Conservation (phyloP, 352 stramenopile genomes). For the Phytophthora melonis region DNA sequence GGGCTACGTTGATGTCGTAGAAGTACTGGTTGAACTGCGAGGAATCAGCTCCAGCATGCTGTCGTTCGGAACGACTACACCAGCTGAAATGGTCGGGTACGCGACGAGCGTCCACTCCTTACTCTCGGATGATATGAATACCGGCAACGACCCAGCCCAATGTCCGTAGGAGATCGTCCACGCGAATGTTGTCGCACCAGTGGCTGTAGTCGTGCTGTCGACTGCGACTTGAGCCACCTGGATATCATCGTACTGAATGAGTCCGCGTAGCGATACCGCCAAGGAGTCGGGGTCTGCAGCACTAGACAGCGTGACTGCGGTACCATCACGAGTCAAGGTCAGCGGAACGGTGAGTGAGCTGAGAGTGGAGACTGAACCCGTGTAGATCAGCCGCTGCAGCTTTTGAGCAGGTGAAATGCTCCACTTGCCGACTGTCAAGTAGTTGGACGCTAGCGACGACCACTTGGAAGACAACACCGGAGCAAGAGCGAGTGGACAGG, state of each 20-base stretch:
- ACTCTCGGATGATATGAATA: conserved; percentile 30
- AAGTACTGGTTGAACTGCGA: conserved; percentile 27
- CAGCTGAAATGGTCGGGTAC: conserved; percentile 27
- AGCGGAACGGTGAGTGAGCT: conserved; percentile 30
- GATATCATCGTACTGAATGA: conserved; percentile 58
- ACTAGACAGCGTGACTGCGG: conserved; percentile 28
- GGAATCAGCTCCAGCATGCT: conserved; percentile 28
- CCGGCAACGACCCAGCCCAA: conserved; percentile 41
- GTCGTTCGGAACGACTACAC: conserved; percentile 16
- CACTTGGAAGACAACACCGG: conserved; percentile 43
- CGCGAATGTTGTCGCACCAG: conserved; percentile 19
- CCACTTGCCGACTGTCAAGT: conserved; percentile 50
- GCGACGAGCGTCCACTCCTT: conserved; percentile 47
- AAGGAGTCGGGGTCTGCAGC: conserved; percentile 33
- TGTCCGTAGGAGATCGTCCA: conserved; percentile 50
- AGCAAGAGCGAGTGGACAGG: conserved; percentile 52
- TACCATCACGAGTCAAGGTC: conserved; percentile 26
- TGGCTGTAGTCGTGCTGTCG: conserved; percentile 16
- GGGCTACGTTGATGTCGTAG: too few species aligned
- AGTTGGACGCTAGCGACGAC: conserved; percentile 31
- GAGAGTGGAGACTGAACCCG: conserved; percentile 5
- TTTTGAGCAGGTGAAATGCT: conserved; percentile 42
- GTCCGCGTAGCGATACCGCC: conserved; percentile 23
- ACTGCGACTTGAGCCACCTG: conserved; percentile 34
- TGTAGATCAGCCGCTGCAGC: conserved; percentile 48